Conservation (phyloP, 495 filamentous ascomycete genomes). For the Podospora comata region DNA sequence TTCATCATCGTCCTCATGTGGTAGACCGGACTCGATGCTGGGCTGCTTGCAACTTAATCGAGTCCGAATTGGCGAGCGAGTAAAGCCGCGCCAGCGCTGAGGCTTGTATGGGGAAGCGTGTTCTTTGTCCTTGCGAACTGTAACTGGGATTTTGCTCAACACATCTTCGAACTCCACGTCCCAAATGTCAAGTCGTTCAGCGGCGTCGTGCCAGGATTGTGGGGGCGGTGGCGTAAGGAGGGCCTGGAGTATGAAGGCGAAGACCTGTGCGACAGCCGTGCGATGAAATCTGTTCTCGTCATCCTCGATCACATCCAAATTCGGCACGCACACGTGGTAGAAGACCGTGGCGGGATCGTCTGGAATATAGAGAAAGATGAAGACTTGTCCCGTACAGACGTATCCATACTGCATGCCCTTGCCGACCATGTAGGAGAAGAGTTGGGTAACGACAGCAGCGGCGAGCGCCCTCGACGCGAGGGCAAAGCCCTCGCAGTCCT, state of each 20-base stretch:
- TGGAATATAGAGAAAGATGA: slow-evolving; percentile 48
- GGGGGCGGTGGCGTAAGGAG: slow-evolving; percentile 22
- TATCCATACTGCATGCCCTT: slow-evolving; percentile 44
- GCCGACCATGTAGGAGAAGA: slow-evolving; percentile 50
- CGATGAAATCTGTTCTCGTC: slow-evolving; percentile 36
- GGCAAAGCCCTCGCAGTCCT: too few species aligned
- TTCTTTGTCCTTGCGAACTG: slow-evolving; percentile 23
- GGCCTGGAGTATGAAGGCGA: slow-evolving; percentile 46
- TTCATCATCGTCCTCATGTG: neutral
- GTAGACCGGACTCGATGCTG: neutral
- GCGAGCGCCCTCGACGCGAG: slow-evolving; percentile 27
- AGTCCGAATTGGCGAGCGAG: slow-evolving; percentile 31
- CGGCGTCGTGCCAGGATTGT: slow-evolving; percentile 39
- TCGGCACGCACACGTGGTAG: slow-evolving; percentile 41
- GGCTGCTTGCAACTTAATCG: slow-evolving; percentile 16
- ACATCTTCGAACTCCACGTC: slow-evolving; percentile 39
- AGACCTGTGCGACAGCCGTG: slow-evolving; percentile 46
- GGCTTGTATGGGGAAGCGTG: slow-evolving; percentile 30
- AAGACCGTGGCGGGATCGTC: slow-evolving; percentile 39
- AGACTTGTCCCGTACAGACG: slow-evolving; percentile 45
- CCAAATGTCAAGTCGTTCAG: slow-evolving; percentile 34
- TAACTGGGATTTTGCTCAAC: slow-evolving; percentile 31
- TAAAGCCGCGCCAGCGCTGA: slow-evolving; percentile 28
- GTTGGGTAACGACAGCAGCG: slow-evolving; percentile 44
- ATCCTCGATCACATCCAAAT: slow-evolving; percentile 37